Conservation (phyloP, 73 alveolate genomes). For the Strombidium stylifer region DNA sequence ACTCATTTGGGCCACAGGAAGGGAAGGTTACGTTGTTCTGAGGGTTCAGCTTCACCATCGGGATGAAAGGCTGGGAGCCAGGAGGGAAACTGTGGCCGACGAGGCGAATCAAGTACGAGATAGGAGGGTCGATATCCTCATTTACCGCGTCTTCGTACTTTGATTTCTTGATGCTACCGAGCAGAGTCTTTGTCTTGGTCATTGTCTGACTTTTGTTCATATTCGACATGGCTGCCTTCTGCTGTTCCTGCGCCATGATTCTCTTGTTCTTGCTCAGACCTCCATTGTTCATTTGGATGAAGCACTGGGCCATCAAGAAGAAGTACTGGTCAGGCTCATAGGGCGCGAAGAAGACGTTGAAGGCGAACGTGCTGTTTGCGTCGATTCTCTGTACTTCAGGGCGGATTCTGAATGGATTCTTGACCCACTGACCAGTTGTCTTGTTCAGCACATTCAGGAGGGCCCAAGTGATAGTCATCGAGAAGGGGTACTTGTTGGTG, state of each 20-base stretch:
- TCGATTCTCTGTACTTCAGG: slow-evolving; percentile 28
- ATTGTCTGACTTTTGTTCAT: neutral
- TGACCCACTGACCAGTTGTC: slow-evolving; percentile 14
- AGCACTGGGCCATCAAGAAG: slow-evolving; percentile 61
- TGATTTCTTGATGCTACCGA: slow-evolving; percentile 31
- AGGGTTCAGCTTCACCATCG: slow-evolving; percentile 92
- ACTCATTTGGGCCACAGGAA: slow-evolving; percentile 94
- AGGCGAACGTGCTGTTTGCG: slow-evolving; percentile 32
- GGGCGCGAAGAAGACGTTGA: slow-evolving; percentile 56
- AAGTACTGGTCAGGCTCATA: slow-evolving; percentile 65
- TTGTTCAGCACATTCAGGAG: slow-evolving; percentile 35
- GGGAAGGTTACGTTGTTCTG: slow-evolving; percentile 89
- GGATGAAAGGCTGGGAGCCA: slow-evolving; percentile 94
- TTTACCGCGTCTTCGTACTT: slow-evolving; percentile 62
- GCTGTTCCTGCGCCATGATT: slow-evolving; percentile 22
- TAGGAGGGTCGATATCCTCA: slow-evolving; percentile 65
- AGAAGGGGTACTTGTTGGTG: slow-evolving; percentile 54
- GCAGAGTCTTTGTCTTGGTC: slow-evolving; percentile 23
- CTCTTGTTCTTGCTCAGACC: slow-evolving; percentile 36
- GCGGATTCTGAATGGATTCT: slow-evolving; percentile 42
- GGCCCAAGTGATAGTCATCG: slow-evolving; percentile 44
- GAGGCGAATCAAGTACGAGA: slow-evolving; percentile 55
- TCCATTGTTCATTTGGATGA: slow-evolving; percentile 47
- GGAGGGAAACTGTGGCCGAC: slow-evolving; percentile 98
- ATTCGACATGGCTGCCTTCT: too few species aligned